phyloP scores from a whole-genome alignment of 345 rosid species.

The Tarenaya hassleriana region DNA sequence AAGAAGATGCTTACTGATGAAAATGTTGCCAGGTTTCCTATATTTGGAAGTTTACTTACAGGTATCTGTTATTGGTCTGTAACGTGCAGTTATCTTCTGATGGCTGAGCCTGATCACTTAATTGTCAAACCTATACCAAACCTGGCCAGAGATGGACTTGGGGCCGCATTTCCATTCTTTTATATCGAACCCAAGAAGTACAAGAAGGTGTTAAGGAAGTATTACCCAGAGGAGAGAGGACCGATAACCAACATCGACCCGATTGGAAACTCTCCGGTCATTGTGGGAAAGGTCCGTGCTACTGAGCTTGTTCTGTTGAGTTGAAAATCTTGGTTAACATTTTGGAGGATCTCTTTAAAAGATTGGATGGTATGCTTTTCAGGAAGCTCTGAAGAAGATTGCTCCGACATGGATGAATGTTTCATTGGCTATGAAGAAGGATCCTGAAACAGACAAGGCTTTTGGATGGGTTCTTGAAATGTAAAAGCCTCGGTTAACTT shows the following conservation, averaged over 20 bases:
- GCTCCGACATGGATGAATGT: slow-evolving; percentile 99
- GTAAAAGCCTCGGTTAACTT: slow-evolving; percentile 30
- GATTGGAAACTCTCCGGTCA: slow-evolving; percentile 96
- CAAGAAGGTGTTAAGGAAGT: slow-evolving; percentile 65
- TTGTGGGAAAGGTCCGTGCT: slow-evolving; percentile 64
- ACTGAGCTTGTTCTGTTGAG: background rate
- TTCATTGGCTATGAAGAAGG: slow-evolving; percentile 97
- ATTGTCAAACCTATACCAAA: slow-evolving; percentile 96
- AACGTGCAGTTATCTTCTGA: slow-evolving; percentile 60
- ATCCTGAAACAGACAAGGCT: slow-evolving; percentile 88
- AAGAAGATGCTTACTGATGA: slow-evolving; percentile 17
- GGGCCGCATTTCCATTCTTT: slow-evolving; percentile 97
- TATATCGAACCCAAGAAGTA: slow-evolving; percentile 91
- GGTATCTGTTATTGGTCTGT: background rate
- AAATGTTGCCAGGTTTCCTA: slow-evolving; percentile 7
- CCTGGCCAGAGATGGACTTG: slow-evolving; percentile 69
- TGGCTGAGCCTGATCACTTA: slow-evolving; percentile 98
- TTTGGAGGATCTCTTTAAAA: background rate
- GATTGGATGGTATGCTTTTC: slow-evolving; percentile 9
- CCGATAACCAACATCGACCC: slow-evolving; percentile 79
- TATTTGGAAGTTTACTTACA: too few species aligned
- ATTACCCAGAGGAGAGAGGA: slow-evolving; percentile 75
- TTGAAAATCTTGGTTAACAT: slow-evolving; percentile 6
- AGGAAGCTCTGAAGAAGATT: slow-evolving; percentile 84
- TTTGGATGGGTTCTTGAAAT: slow-evolving; percentile 99